These are phyloP conservation scores for Naegleria fowleri DNA, from an alignment of 208 protist genomes.

Conservation along the genomic window DNA sequence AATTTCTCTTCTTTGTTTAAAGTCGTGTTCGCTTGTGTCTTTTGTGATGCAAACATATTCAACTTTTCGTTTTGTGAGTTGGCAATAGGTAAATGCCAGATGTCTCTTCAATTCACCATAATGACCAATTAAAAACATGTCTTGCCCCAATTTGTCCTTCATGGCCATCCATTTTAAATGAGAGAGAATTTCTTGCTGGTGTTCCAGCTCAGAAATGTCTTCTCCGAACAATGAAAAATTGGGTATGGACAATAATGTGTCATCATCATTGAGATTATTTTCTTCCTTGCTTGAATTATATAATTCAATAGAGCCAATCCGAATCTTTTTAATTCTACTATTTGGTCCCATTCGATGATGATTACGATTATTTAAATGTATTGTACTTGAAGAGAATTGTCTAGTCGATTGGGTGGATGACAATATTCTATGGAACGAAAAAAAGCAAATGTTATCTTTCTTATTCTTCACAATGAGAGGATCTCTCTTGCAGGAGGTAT, in stretches of 20 bases:
- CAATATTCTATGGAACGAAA: no score
- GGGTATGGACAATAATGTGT: not conserved
- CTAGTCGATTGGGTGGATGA: no score
- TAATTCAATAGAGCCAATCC: no score
- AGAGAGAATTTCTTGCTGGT: not conserved
- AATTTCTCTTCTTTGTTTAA: slow-evolving; percentile 85
- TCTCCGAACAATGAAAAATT: not conserved
- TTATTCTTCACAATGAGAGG: no score
- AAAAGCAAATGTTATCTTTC: no score
- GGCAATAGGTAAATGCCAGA: slow-evolving; percentile 59
- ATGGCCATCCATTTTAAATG: slow-evolving; percentile 8
- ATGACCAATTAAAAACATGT: slow-evolving; percentile 3
- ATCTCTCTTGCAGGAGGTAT: no score
- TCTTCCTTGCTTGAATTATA: no score
- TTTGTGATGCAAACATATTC: slow-evolving; percentile 75
- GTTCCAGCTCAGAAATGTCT: not conserved
- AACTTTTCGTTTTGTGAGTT: slow-evolving; percentile 65
- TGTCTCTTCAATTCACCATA: slow-evolving; percentile 10
- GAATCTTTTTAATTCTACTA: no score
- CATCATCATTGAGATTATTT: no score
- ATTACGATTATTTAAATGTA: no score
- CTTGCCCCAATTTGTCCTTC: not conserved
- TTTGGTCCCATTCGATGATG: no score
- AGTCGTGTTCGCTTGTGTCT: slow-evolving; percentile 86
- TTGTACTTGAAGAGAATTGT: no score